Conservation (phyloP, 352 stramenopile species). For the Pythium rhizo-oryzae region DNA sequence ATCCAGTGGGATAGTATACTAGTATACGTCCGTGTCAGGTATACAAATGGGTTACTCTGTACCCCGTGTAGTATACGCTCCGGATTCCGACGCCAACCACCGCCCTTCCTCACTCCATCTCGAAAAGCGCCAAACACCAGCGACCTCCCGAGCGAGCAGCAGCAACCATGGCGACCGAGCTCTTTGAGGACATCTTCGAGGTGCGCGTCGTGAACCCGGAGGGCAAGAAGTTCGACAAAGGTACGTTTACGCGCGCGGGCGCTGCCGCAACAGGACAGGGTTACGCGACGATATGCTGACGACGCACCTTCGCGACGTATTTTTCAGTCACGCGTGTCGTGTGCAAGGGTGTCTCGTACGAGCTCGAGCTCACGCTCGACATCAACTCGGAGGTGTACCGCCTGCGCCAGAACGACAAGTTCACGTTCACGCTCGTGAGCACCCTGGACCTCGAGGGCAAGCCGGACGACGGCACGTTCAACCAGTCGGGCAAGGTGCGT, state of each 20-base stretch:
- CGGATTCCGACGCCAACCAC: constrained; percentile 15
- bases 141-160: constrained; percentile 2
- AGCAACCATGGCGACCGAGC: constrained; percentile 76
- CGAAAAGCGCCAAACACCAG: neutral
- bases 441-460: constrained; percentile 97
- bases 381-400: constrained; percentile 98
- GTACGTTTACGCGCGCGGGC: constrained; percentile 32
- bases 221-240: constrained; percentile 97
- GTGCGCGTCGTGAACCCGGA: constrained; percentile 97
- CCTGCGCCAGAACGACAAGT: constrained; percentile 95
- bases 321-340: constrained; percentile 93
- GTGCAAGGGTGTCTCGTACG: constrained; percentile 97
- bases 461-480: constrained; percentile 94
- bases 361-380: constrained; percentile 97
- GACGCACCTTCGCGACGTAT: neutral
- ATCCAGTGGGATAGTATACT: constrained; percentile 18
- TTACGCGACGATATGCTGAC: neutral
- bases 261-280: neutral
- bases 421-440: constrained; percentile 95
- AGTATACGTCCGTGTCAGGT: constrained; percentile 2
- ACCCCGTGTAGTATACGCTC: constrained; percentile 10
- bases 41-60: neutral
- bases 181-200: constrained; percentile 99
- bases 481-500: constrained; percentile 88
- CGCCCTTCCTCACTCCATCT: neutral